Base-by-base conservation (phyloP, 2,329 filamentous ascomycete species). In the Pseudocercospora pini-densiflorae region DNA sequence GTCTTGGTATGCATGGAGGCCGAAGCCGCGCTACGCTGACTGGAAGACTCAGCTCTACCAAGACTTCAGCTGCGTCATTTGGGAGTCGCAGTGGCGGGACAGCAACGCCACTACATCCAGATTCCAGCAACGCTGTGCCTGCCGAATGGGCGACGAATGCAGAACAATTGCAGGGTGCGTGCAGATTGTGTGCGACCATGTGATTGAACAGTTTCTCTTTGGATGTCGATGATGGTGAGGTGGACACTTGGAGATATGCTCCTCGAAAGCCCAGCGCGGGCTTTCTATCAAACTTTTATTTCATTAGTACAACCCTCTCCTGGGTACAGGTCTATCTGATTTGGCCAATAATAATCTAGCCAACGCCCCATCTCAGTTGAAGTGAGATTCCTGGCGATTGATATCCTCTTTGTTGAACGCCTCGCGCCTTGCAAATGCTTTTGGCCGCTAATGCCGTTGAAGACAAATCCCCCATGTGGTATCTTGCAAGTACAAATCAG, bases 341-440 rank as follows among this genome's bases (percentile, higher is more conserved):
- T 59, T 60, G 55, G 29, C 29, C 58, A 36, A n/a, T n/a, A n/a
- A n/a, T n/a, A n/a, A 62, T 57, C 67, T 49, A 59, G 64, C 64
- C 67, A 62, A 62, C 64, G 58, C 62, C 62, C 54, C 59, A 66
- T 53, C 68, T 68, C 68, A 62, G 66, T 68, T 70, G 66, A 68
- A 67, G 62, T 62, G 68, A 70, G 68, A 59, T 62, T 65, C 58
- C 63, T 66, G 66, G 59, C 62, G 53, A 45, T 63, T 57, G 51
- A 43, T 63, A 47, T 62, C 61, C 64, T 66, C 27, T 68, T 43
- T 70, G 70, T 71, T 71, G 70, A 71, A 71, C 70, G 70, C 70
- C 69, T 59, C 70, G 69, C 70, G 70, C 70, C 70, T 63, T 63
- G 69, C 70, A 70, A 58, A 69, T 70, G 68, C 68, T 71, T 71